These are phyloP conservation scores for Paramecium caudatum DNA, from an alignment of 73 alveolate species.

Conservation along the genomic window DNA sequence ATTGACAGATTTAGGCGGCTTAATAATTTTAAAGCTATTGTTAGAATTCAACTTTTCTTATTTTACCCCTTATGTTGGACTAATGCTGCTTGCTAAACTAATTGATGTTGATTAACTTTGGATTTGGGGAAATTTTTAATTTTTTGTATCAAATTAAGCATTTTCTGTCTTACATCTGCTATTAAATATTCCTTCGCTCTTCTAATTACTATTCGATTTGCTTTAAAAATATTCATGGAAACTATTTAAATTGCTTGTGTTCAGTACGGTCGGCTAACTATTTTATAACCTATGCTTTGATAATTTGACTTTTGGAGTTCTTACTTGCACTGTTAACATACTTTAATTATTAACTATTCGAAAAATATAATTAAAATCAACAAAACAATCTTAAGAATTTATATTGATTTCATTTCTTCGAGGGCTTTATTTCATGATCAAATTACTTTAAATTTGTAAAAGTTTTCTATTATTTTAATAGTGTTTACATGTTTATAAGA, in stretches of 20 bases:
- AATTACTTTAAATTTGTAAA: too few species aligned
- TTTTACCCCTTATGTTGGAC: slow-evolving; percentile 34
- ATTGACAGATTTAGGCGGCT: not conserved
- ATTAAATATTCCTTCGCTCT: slow-evolving; percentile 16
- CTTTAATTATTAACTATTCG: not conserved
- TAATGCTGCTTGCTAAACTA: slow-evolving; percentile 52
- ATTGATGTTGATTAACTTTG: slow-evolving; percentile 21
- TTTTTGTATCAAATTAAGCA: not conserved
- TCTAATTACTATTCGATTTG: not conserved
- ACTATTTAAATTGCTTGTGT: slow-evolving; percentile 41
- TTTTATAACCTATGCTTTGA: slow-evolving; percentile 12
- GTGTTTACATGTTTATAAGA: too few species aligned
- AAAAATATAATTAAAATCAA: too few species aligned
- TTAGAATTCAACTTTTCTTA: not conserved
- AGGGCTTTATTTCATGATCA: too few species aligned
- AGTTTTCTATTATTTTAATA: too few species aligned
- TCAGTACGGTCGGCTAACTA: slow-evolving; percentile 23
- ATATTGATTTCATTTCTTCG: too few species aligned
- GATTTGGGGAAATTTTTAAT: not conserved
- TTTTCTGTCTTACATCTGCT: slow-evolving; percentile 38
- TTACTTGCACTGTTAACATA: slow-evolving; percentile 26
- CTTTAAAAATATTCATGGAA: slow-evolving; percentile 23
- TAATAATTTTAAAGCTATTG: slow-evolving; percentile 9
- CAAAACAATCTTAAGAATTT: too few species aligned
- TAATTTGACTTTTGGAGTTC: not conserved